Evolutionary conservation across 2,329 filamentous ascomycete genomes (phyloP), one percentile per base, ranked within the genome.

Genomic region (Botryotinia calthae): DNA sequence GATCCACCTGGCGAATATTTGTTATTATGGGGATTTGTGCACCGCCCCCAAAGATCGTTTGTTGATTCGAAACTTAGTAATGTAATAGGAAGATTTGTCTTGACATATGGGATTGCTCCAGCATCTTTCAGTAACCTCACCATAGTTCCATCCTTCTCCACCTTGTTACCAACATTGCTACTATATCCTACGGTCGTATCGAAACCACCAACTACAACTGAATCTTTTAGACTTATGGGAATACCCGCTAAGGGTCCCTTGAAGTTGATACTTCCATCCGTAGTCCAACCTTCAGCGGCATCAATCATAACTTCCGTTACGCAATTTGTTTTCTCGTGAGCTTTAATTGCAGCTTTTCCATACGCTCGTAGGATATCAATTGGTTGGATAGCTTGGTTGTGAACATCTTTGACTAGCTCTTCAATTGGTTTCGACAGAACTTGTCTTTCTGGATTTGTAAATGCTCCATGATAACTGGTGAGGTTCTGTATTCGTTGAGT

Each of bases 61-160:
- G 79, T 80, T 16, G 76, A 79, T 73, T 81, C 80, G 71, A 81
- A 81, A 69, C 78, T 80, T 61, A 81, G 70, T 34, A 81, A 87
- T 0, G 94, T 97, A 72, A 95, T 92, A 8, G 95, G 95, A 2
- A 97, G 81, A 75, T 96, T 96, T 0, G 95, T 98, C 85, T 98
- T 98, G 76, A 95, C 93, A 80, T 97, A 97, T 0, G 95, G 95
- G 2, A 98, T 87, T 0, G 95, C 94, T 34, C 95, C 93, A 3
- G 94, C 93, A 80, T 96, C 92, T 80, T 97, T 97, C 69, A 98
- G 85, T 59, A 98, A 82, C 72, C 87, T 88, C 34, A 93, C 90
- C 79, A 94, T 88, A 2, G 89, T 84, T 0, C 94, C 94, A 83
- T 98, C 94, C 22, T 75, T 75, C 93, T 94, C 59, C 93, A 94